These are phyloP conservation scores for Eutypella sp. DNA, from an alignment of 2,329 filamentous ascomycete genomes.

Conservation along the genomic window DNA sequence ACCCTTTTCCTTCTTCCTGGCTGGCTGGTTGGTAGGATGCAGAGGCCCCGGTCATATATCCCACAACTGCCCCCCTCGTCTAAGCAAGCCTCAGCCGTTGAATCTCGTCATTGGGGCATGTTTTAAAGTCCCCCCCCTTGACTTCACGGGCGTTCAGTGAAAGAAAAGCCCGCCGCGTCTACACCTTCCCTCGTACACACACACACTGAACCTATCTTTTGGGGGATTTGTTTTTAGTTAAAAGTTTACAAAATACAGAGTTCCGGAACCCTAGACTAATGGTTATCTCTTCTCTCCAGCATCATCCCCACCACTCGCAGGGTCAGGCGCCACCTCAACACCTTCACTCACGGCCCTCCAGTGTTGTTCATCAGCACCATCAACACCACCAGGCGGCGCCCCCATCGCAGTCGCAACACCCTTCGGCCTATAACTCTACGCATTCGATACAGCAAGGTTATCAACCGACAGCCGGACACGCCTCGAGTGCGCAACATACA, in stretches of 20 bases:
- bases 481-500: constrained; percentile 54
- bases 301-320: constrained; percentile 70
- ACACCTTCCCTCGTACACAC: too few species aligned
- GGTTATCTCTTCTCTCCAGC: constrained; percentile 62
- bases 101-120: constrained; percentile 42
- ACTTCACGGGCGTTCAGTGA: constrained; percentile 45
- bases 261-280: constrained; percentile 52
- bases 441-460: constrained; percentile 65
- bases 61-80: constrained; percentile 24
- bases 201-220: too few species aligned
- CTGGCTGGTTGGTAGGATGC: constrained; percentile 20
- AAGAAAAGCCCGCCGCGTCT: constrained; percentile 48
- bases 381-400: constrained; percentile 66
- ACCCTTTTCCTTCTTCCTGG: constrained; percentile 24
- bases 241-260: constrained; percentile 7
- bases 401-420: constrained; percentile 54
- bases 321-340: constrained; percentile 63
- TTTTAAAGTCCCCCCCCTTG: constrained; percentile 35
- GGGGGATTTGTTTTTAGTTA: too few species aligned
- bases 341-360: constrained; percentile 66
- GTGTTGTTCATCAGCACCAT: constrained; percentile 70
- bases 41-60: constrained; percentile 27
- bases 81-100: constrained; percentile 27
- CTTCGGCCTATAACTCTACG: constrained; percentile 62
- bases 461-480: constrained; percentile 59